Evolutionary conservation across 2,329 filamentous ascomycete species (phyloP), one percentile per base, ranked within the genome.

Genomic region (Paecilomyces sp.): DNA sequence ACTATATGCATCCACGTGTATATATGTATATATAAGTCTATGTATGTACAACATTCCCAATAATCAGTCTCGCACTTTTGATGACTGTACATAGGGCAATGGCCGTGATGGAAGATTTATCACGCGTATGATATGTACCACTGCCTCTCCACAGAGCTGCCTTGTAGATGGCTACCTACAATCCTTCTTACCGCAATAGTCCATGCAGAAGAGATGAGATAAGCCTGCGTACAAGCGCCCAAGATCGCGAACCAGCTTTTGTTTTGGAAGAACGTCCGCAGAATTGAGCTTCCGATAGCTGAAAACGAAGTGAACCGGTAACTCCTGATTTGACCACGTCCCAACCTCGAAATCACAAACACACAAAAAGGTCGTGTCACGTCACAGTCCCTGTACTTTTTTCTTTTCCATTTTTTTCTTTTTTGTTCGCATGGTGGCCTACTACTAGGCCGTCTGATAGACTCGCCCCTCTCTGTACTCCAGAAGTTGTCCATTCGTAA

Each of bases 311-410:
- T 28, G 25, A 25, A 30, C 51, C 51, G 51, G 51, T 13, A 53
- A 53, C 51, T 33, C 28, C 51, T n/a, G 12, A 30, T 53, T n/a
- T 15, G 25, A 24, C 30, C 25, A 53, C 51, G 13, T 30, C 51
- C 15, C 51, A 53, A 53, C 51, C 51, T 53, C 22, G 15, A 53
- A 53, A 53, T 53, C 51, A 33, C 31, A 53, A 25, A 53, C 51
- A 53, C 51, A 53, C 51, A 53, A 53, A 47, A 30, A 53, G 51
- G 51, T 53, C 51, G 51, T 53, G 51, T 53, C 51, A 53, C 51
- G 51, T 53, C 51, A 53, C 51, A 53, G 28, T 53, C 51, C 24
- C 12, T 53, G 51, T 30, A 13, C 22, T 53, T 53, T 53, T 30
- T 12, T 9, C 7, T 18, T 47, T 18, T n/a, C n/a, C 7, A n/a